phyloP scores from a whole-genome alignment of 2,329 filamentous ascomycete species.

The Cercospora sesami region DNA sequence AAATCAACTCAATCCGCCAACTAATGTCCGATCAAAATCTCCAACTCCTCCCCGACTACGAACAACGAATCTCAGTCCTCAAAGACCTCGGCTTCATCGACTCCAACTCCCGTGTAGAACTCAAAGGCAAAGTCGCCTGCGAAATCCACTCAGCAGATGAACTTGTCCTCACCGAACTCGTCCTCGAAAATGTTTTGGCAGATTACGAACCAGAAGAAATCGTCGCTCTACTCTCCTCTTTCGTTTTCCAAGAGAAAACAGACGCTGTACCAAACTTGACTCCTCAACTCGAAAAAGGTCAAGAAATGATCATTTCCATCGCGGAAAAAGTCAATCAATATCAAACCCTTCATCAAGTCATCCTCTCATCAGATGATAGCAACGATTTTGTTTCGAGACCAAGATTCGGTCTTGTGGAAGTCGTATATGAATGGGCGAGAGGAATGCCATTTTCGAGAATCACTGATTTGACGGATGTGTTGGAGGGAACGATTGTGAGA shows the following conservation, averaged over 20 bases:
- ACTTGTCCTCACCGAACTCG: slow-evolving; percentile 90
- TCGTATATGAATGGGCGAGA: slow-evolving; percentile 97
- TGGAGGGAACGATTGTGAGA: slow-evolving; percentile 94
- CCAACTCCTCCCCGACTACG: slow-evolving; percentile 91
- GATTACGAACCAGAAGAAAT: slow-evolving; percentile 97
- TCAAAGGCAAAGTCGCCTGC: slow-evolving; percentile 98
- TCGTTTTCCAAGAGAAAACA: slow-evolving; percentile 98
- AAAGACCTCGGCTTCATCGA: slow-evolving; percentile 93
- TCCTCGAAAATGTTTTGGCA: slow-evolving; percentile 93
- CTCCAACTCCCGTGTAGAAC: slow-evolving; percentile 77
- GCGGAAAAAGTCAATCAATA: slow-evolving; percentile 89
- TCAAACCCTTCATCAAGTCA: slow-evolving; percentile 88
- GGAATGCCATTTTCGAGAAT: slow-evolving; percentile 99
- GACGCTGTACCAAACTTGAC: slow-evolving; percentile 77
- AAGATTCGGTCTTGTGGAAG: slow-evolving; percentile 91
- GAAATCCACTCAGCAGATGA: slow-evolving; percentile 98
- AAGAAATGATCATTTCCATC: slow-evolving; percentile 82
- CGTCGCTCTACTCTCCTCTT: slow-evolving; percentile 85
- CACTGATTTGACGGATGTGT: slow-evolving; percentile 89
- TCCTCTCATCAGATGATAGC: slow-evolving; percentile 82
- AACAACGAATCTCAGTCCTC: slow-evolving; percentile 88
- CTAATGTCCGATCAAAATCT: slow-evolving; percentile 95
- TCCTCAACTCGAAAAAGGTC: slow-evolving; percentile 75
- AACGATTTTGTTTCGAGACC: slow-evolving; percentile 88
- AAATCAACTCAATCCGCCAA: slow-evolving; percentile 82